Percentiles rank a stretch among this genome's conserved stretches.
phyloP scores from a whole-genome alignment of 2,329 filamentous ascomycete species.

The Calonectria multiphialidica region DNA sequence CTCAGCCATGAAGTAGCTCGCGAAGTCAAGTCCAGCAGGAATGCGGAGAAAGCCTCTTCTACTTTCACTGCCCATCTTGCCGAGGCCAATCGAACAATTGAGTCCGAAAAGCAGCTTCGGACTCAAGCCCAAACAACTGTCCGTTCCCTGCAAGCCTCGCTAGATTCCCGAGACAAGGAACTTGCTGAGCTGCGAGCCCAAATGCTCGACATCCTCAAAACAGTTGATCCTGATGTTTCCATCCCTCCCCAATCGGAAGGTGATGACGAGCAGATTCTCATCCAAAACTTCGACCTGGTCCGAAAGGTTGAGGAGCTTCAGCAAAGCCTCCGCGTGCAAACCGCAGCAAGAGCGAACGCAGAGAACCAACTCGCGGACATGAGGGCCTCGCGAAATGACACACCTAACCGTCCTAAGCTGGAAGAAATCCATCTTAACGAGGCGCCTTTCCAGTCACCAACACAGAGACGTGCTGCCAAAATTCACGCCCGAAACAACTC shows the following conservation, averaged over 20 bases:
- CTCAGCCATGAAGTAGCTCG: constrained; percentile 91
- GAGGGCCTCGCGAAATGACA: constrained; percentile 79
- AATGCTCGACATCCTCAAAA: constrained; percentile 84
- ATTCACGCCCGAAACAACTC: constrained; percentile 72
- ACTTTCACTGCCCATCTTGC: constrained; percentile 85
- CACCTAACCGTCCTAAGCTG: constrained; percentile 78
- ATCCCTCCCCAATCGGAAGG: constrained; percentile 72
- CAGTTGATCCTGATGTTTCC: constrained; percentile 82
- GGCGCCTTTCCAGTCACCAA: constrained; percentile 80
- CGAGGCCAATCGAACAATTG: constrained; percentile 89
- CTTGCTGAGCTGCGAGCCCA: constrained; percentile 84
- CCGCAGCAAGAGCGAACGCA: constrained; percentile 83
- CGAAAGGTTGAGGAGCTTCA: constrained; percentile 91
- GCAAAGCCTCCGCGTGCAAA: constrained; percentile 86
- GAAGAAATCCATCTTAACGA: constrained; percentile 92
- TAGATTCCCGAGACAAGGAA: constrained; percentile 86
- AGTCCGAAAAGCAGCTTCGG: constrained; percentile 89
- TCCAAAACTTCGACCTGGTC: constrained; percentile 84
- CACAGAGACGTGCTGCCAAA: constrained; percentile 72
- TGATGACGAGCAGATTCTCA: constrained; percentile 73
- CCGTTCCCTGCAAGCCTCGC: constrained; percentile 80
- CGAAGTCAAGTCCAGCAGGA: constrained; percentile 90
- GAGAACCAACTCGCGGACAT: constrained; percentile 86
- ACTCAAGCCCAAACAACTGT: constrained; percentile 88
- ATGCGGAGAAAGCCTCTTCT: constrained; percentile 89